These are phyloP conservation scores for Dioszegia aurantiaca DNA, from an alignment of 768 basidiomycete genomes.

Conservation along the genomic window DNA sequence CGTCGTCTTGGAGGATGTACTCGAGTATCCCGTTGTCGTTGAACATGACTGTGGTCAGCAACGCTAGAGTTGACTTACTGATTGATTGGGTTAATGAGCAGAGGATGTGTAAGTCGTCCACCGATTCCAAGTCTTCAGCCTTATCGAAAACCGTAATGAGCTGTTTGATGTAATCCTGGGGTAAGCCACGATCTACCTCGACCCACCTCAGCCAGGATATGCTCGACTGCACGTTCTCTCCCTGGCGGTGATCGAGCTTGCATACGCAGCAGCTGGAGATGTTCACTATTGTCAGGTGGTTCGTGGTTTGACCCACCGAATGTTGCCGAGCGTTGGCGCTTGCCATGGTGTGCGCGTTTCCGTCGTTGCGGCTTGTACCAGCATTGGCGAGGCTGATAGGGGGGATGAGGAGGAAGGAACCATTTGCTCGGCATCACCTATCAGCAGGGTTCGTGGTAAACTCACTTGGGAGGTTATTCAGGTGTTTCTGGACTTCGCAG, in stretches of 20 bases:
- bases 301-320: slow-evolving; percentile 26
- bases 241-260: slow-evolving; percentile 68
- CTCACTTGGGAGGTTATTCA: slow-evolving; percentile 35
- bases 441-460: slow-evolving; percentile 6
- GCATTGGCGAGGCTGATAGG: slow-evolving; percentile 28
- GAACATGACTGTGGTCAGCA: slow-evolving; percentile 66
- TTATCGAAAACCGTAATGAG: slow-evolving; percentile 78
- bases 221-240: slow-evolving; percentile 83
- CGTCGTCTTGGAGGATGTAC: slow-evolving; percentile 85
- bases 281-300: slow-evolving; percentile 31
- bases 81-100: slow-evolving; percentile 93
- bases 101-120: slow-evolving; percentile 84
- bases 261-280: slow-evolving; percentile 39
- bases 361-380: slow-evolving; percentile 6
- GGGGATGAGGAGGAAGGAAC: slow-evolving; percentile 39
- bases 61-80: slow-evolving; percentile 58
- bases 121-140: slow-evolving; percentile 88
- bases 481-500: slow-evolving; percentile 78
- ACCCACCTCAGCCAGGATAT: slow-evolving; percentile 77
- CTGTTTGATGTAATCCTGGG: slow-evolving; percentile 79
- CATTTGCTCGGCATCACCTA: slow-evolving; percentile 27
- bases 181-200: neutral
- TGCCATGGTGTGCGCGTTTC: slow-evolving; percentile 28
- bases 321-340: slow-evolving; percentile 38
- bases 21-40: slow-evolving; percentile 95